phyloP scores from a whole-genome alignment of 2,329 filamentous ascomycete genomes.

The Graphiopsis chlorocephala region DNA sequence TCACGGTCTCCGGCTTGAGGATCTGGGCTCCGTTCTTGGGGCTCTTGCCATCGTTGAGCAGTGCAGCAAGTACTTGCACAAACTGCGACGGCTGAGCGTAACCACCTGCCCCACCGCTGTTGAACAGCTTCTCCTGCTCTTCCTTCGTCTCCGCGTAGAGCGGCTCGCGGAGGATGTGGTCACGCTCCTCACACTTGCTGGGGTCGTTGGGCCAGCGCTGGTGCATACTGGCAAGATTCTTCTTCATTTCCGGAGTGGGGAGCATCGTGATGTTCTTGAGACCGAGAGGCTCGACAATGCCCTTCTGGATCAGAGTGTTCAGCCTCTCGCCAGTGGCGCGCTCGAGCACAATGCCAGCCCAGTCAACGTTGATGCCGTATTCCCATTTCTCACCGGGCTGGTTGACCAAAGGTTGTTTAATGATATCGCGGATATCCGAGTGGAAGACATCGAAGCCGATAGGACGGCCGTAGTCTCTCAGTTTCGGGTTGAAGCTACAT shows the following conservation, averaged over 20 bases:
- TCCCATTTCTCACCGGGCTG: slow-evolving; percentile 57
- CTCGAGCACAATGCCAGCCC: slow-evolving; percentile 50
- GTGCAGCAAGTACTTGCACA: slow-evolving; percentile 57
- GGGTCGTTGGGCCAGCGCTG: slow-evolving; percentile 42
- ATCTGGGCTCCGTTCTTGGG: slow-evolving; percentile 56
- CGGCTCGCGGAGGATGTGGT: slow-evolving; percentile 52
- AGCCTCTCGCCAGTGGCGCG: slow-evolving; percentile 43
- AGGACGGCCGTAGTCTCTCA: slow-evolving; percentile 45
- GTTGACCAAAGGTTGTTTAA: slow-evolving; percentile 54
- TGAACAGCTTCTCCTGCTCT: slow-evolving; percentile 48
- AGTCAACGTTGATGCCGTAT: slow-evolving; percentile 52
- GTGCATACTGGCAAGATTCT: slow-evolving; percentile 58
- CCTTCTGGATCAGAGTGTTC: slow-evolving; percentile 45
- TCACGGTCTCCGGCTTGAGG: slow-evolving; percentile 56
- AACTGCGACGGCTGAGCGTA: slow-evolving; percentile 62
- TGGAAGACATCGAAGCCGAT: slow-evolving; percentile 58
- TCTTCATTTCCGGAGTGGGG: slow-evolving; percentile 53
- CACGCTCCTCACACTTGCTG: slow-evolving; percentile 35
- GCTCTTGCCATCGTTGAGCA: slow-evolving; percentile 64
- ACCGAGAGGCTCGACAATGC: slow-evolving; percentile 48
- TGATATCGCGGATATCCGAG: slow-evolving; percentile 51
- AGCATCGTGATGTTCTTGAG: slow-evolving; percentile 56
- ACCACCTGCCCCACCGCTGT: slow-evolving; percentile 61
- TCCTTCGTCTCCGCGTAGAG: slow-evolving; percentile 45
- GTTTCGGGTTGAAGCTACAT: slow-evolving; percentile 41